Conservation (phyloP, 2,329 filamentous ascomycete species). For the Corynespora cassiicola region DNA sequence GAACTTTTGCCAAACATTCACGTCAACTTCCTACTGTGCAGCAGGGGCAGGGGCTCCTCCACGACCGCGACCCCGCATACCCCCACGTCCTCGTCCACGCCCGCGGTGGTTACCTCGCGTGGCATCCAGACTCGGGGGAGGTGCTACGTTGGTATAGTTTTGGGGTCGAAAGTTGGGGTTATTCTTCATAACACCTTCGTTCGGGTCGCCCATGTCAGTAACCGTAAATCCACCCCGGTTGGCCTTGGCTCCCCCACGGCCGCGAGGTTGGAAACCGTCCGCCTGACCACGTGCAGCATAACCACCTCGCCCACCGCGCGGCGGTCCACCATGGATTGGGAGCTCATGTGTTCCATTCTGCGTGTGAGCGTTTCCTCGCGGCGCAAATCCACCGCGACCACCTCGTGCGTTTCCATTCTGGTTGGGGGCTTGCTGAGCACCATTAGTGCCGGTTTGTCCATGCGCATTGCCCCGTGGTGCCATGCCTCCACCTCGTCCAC, state of each 20-base stretch:
- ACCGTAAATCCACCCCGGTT: slow-evolving; percentile 54
- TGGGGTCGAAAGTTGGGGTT: slow-evolving; percentile 65
- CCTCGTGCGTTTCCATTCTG: slow-evolving; percentile 45
- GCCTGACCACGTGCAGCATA: slow-evolving; percentile 38
- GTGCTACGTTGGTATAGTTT: slow-evolving; percentile 45
- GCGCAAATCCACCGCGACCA: slow-evolving; percentile 46
- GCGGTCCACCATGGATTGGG: slow-evolving; percentile 48
- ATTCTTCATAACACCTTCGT: slow-evolving; percentile 60
- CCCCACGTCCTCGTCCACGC: slow-evolving; percentile 38
- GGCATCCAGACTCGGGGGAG: slow-evolving; percentile 41
- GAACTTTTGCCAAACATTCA: no score
- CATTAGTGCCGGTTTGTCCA: slow-evolving; percentile 12
- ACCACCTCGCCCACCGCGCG: slow-evolving; percentile 46
- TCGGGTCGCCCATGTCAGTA: slow-evolving; percentile 58
- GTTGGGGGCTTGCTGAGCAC: slow-evolving; percentile 46
- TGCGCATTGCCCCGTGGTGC: slow-evolving; percentile 29
- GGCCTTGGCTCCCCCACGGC: slow-evolving; percentile 44
- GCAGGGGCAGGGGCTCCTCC: slow-evolving; percentile 29
- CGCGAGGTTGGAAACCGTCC: slow-evolving; percentile 44
- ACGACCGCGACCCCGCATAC: slow-evolving; percentile 37
- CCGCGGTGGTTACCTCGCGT: slow-evolving; percentile 34
- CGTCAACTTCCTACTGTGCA: slow-evolving; percentile 14
- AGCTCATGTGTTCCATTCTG: slow-evolving; percentile 41
- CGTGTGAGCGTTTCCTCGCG: slow-evolving; percentile 27
- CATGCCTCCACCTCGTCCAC: slow-evolving; percentile 50